These are phyloP conservation scores for Paraconiothyrium sp. DNA, from an alignment of 2,329 filamentous ascomycete species.

Conservation along the genomic window DNA sequence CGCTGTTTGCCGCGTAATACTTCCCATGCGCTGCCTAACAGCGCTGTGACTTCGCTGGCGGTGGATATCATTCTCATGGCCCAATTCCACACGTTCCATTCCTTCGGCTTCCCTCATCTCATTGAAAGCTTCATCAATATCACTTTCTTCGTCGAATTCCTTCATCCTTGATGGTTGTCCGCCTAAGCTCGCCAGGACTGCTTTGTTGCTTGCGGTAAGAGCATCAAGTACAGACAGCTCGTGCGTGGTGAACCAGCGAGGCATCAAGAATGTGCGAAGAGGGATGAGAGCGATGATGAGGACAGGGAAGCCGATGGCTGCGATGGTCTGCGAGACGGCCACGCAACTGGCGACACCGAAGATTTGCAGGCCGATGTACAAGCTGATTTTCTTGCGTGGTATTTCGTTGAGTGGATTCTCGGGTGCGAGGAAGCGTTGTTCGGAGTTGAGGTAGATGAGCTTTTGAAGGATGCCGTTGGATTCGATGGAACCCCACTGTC, in stretches of 20 bases:
- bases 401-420: slow-evolving; percentile 57
- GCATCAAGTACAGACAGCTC: slow-evolving; percentile 62
- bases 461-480: slow-evolving; percentile 62
- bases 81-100: neutral
- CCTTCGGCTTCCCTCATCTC: slow-evolving; percentile 20
- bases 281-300: slow-evolving; percentile 66
- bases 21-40: slow-evolving; percentile 35
- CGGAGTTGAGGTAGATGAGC: slow-evolving; percentile 57
- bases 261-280: slow-evolving; percentile 59
- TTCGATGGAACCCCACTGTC: slow-evolving; percentile 54
- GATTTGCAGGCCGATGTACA: slow-evolving; percentile 61
- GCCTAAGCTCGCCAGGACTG: slow-evolving; percentile 62
- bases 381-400: slow-evolving; percentile 55
- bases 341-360: slow-evolving; percentile 60
- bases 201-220: slow-evolving; percentile 62
- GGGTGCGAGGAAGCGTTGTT: slow-evolving; percentile 58
- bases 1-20: slow-evolving; percentile 23
- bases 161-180: slow-evolving; percentile 52
- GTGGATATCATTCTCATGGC: slow-evolving; percentile 15
- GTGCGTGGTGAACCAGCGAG: slow-evolving; percentile 58
- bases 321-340: slow-evolving; percentile 66
- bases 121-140: slow-evolving; percentile 34
- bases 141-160: slow-evolving; percentile 23
- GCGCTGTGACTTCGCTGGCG: slow-evolving; percentile 26
- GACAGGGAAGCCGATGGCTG: slow-evolving; percentile 66